Base-by-base conservation (phyloP, 345 rosid species). In the Eucalyptus urophylla region DNA sequence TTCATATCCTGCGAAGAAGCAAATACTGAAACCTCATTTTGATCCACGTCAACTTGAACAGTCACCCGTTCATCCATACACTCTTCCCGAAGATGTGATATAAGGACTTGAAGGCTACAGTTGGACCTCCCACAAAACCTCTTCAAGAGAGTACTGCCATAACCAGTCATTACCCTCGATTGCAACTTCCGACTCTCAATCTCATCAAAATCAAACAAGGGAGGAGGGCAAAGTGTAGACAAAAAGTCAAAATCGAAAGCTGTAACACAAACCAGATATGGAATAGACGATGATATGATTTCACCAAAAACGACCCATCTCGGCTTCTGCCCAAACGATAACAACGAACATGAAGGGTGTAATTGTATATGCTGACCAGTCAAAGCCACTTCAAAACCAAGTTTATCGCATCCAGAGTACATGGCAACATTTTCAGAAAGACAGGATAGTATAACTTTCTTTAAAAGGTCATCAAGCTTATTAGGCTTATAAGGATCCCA, bases 271-370 rank as follows among this genome's bases (percentile, higher is more conserved):
- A 96, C 97, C 92, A 97, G 92, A 93, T 94, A 96, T 90, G 96
- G 93, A 90, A 89, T 92, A 80, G 93, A 89, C 65, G 86, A 33
- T 62, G 97, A 94, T 44, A 97, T 91, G 25, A 97, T 93, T 91
- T 97, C 99, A 90, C 96, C 90, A 89, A 97, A 97, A 89, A 97
- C 97, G 85, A 97, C 98, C 98, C 99, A 97, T 89, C 90, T 87
- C 51, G 99, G 99, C 96, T 94, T 97, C 94, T 94, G 94, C 81
- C 92, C 91, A 90, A 96, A 97, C 72, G 93, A 91, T 92, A 93
- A 95, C 93, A 97, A 91, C 8, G 99, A 97, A 91, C 99, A 95
- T 49, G 98, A 93, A 88, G 98, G 99, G 91, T 97, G 99, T 86
- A 96, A 91, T 92, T 93, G 96, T 88, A 95, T 93, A 92, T 93